Conservation (phyloP, 2,329 filamentous ascomycete genomes). For the Venturia asperata region DNA sequence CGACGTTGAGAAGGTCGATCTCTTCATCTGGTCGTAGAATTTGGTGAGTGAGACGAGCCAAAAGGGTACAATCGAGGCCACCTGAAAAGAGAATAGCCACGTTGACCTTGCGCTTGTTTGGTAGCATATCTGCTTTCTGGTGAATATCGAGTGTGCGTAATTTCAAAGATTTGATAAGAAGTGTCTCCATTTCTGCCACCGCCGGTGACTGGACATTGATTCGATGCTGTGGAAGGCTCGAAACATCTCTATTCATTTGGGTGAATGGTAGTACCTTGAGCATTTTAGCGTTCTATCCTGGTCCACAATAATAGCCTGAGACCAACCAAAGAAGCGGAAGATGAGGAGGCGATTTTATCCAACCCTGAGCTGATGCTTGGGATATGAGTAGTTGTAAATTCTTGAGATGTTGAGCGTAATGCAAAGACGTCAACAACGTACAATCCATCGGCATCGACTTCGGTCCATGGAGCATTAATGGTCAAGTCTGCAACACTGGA, state of each 20-base stretch:
- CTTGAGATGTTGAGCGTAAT: neutral
- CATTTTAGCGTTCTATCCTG: neutral
- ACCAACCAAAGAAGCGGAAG: neutral
- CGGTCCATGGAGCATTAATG: constrained; percentile 51
- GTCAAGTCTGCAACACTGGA: constrained; percentile 61
- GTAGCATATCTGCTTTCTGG: constrained; percentile 28
- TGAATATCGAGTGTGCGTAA: constrained; percentile 39
- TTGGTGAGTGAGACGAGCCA: constrained; percentile 75
- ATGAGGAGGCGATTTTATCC: neutral
- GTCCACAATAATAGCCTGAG: neutral
- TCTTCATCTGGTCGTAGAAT: constrained; percentile 59
- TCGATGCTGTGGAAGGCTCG: neutral
- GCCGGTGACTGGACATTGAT: neutral
- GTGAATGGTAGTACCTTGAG: neutral
- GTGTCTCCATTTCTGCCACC: neutral
- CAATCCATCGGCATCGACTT: constrained; percentile 79
- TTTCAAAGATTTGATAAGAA: constrained; percentile 23
- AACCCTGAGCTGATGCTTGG: neutral
- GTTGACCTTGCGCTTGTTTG: constrained; percentile 4
- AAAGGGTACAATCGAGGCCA: constrained; percentile 82
- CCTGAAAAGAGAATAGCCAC: constrained; percentile 88
- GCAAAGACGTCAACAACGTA: constrained; percentile 43
- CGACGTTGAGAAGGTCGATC: constrained; percentile 89
- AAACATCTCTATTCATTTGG: neutral
- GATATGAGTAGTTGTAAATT: neutral